These are phyloP conservation scores for Linum tenue DNA, from an alignment of 345 rosid genomes.

Conservation along the genomic window DNA sequence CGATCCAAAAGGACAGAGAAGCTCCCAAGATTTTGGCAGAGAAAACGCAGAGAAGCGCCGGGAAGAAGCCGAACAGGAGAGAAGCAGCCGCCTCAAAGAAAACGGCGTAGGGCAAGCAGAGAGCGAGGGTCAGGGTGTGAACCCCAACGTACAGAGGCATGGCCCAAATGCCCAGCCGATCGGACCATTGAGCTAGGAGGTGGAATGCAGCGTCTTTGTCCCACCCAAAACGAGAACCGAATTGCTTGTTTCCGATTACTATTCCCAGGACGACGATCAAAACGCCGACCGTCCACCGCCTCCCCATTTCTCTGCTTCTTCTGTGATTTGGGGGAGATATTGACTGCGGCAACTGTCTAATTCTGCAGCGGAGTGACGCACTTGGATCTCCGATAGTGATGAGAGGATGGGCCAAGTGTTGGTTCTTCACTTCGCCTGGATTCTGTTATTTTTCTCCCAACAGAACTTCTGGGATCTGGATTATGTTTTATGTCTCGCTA, in stretches of 20 bases:
- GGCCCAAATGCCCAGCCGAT: constrained; percentile 75
- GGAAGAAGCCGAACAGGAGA: constrained; percentile 72
- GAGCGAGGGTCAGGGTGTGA: constrained; percentile 64
- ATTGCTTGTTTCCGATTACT: constrained; percentile 19
- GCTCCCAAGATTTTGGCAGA: constrained; percentile 76
- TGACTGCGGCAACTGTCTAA: too few relatives aligned
- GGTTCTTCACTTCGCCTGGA: too few relatives aligned
- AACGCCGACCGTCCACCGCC: constrained; percentile 42
- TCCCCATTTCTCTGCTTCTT: constrained; percentile 23
- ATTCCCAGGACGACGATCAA: constrained; percentile 27
- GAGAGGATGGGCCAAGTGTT: too few relatives aligned
- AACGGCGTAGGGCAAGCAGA: constrained; percentile 79
- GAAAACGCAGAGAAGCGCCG: constrained; percentile 69
- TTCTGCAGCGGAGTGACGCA: too few relatives aligned
- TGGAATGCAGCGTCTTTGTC: constrained; percentile 46
- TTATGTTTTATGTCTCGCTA: too few relatives aligned
- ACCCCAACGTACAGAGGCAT: constrained; percentile 71
- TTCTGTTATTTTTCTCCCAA: too few relatives aligned
- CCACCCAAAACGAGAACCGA: constrained; percentile 38
- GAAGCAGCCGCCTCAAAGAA: constrained; percentile 91
- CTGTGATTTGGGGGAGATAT: too few relatives aligned
- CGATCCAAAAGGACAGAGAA: constrained; percentile 82
- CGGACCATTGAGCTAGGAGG: constrained; percentile 42
- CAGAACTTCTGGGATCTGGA: too few relatives aligned
- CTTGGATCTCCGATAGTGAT: too few relatives aligned